Percentiles rank a stretch among this genome's conserved stretches.
Conservation (phyloP, 2,329 filamentous ascomycete genomes). For the Trichophyton verrucosum region DNA sequence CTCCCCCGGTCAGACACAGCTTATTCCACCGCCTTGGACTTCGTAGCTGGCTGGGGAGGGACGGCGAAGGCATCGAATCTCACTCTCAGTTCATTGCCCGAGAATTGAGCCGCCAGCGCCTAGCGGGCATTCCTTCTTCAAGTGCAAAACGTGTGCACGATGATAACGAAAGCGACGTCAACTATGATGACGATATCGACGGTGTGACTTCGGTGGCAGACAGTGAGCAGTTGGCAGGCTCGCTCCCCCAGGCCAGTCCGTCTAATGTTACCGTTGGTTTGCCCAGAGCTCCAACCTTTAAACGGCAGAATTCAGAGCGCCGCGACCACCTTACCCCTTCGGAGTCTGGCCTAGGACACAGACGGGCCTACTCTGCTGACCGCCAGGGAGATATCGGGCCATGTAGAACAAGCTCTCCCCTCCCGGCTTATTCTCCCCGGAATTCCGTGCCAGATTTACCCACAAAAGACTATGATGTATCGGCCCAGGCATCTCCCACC, state of each 20-base stretch:
- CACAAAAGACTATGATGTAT: slow-evolving; percentile 18
- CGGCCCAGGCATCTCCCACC: not conserved
- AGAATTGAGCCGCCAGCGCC: not conserved
- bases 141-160: not conserved
- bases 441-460: slow-evolving; percentile 32
- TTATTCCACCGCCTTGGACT: slow-evolving; percentile 36
- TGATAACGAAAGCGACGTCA: not conserved
- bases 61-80: slow-evolving; percentile 17
- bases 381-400: slow-evolving; percentile 32
- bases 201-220: not conserved
- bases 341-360: slow-evolving; percentile 40
- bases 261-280: slow-evolving; percentile 58
- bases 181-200: not conserved
- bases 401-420: slow-evolving; percentile 35
- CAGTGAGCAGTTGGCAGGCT: not conserved
- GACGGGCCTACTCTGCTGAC: slow-evolving; percentile 54
- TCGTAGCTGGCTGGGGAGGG: slow-evolving; percentile 32
- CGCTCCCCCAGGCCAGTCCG: not conserved
- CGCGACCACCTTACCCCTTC: slow-evolving; percentile 59
- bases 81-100: slow-evolving; percentile 7
- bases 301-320: slow-evolving; percentile 68
- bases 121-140: not conserved
- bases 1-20: slow-evolving; percentile 27
- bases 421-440: slow-evolving; percentile 20
- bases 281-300: slow-evolving; percentile 65